These are phyloP conservation scores for Terfezia boudieri DNA, from an alignment of 495 filamentous ascomycete species.

Conservation along the genomic window DNA sequence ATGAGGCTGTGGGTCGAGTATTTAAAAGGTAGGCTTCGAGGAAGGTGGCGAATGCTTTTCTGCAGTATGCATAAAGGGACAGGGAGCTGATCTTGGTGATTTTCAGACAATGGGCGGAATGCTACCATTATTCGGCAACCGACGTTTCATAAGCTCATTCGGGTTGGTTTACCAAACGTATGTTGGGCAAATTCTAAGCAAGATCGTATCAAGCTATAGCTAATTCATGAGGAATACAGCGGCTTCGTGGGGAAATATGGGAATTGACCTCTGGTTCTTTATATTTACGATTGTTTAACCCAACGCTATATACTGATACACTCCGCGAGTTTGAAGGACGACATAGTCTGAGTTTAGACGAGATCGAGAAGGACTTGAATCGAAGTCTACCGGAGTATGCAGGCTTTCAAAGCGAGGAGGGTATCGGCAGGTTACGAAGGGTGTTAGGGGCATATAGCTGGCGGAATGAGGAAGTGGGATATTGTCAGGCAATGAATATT, in stretches of 20 bases:
- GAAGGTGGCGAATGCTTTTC: background rate
- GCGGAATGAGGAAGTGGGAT: slow-evolving; percentile 83
- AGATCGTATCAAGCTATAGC: background rate
- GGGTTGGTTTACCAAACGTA: slow-evolving; percentile 74
- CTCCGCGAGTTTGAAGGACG: slow-evolving; percentile 57
- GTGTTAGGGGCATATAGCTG: slow-evolving; percentile 94
- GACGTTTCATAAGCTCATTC: slow-evolving; percentile 89
- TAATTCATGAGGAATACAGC: slow-evolving; percentile 11
- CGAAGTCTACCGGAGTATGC: slow-evolving; percentile 90
- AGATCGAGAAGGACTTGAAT: slow-evolving; percentile 97
- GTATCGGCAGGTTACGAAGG: slow-evolving; percentile 68
- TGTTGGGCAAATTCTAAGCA: background rate
- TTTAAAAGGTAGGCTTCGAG: slow-evolving; percentile 35
- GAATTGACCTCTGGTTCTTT: slow-evolving; percentile 80
- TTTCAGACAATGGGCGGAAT: slow-evolving; percentile 76
- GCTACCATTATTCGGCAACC: slow-evolving; percentile 78
- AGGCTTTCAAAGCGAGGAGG: slow-evolving; percentile 89
- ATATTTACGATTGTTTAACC: slow-evolving; percentile 65
- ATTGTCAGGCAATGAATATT: slow-evolving; percentile 99
- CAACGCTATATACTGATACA: slow-evolving; percentile 62
- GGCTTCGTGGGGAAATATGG: slow-evolving; percentile 86
- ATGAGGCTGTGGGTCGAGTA: slow-evolving; percentile 97
- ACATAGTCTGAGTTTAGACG: slow-evolving; percentile 84
- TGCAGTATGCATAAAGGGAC: background rate
- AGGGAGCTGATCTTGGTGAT: background rate